A percentile compares a stretch with the other conserved stretches of the same genome.
Evolutionary conservation across 208 protist species (phyloP).

Genomic region (Plasmodiophora brassicae): DNA sequence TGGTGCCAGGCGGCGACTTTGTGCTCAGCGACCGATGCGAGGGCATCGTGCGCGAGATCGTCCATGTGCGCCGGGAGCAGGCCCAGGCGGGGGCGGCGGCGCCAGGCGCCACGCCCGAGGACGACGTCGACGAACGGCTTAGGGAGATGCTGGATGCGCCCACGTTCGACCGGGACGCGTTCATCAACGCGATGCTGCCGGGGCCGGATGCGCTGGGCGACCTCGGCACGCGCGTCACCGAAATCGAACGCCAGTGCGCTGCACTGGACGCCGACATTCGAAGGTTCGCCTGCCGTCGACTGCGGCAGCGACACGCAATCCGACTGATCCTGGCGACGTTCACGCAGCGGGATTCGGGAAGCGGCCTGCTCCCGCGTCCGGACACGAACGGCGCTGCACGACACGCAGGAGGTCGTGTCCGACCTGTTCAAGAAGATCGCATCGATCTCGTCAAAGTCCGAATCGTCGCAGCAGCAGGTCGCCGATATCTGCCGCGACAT

Average conservation of each 20-base stretch:
- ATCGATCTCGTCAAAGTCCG: background rate
- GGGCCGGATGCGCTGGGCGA: background rate
- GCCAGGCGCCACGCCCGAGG: no score
- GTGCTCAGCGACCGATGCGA: no score
- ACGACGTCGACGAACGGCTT: no score
- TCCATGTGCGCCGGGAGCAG: no score
- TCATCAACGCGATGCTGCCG: conserved; percentile 3
- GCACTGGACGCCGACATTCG: background rate
- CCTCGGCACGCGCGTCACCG: background rate
- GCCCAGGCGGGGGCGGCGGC: no score
- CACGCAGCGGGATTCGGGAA: background rate
- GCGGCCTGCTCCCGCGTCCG: background rate
- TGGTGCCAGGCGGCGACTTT: no score
- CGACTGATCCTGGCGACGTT: no score
- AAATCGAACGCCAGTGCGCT: background rate
- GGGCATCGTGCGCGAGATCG: no score
- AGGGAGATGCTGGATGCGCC: background rate
- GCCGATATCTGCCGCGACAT: conserved; percentile 28
- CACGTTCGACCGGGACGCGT: background rate
- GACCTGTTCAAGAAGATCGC: conserved; percentile 12
- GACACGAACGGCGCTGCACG: background rate
- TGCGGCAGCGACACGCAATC: background rate
- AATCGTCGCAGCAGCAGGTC: background rate
- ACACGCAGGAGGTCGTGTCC: background rate
- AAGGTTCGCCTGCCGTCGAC: background rate